Evolutionary conservation across 108 stramenopile species (phyloP), one percentile per base, ranked within the genome.

Genomic region (Cyclostephanos invisitatus): DNA sequence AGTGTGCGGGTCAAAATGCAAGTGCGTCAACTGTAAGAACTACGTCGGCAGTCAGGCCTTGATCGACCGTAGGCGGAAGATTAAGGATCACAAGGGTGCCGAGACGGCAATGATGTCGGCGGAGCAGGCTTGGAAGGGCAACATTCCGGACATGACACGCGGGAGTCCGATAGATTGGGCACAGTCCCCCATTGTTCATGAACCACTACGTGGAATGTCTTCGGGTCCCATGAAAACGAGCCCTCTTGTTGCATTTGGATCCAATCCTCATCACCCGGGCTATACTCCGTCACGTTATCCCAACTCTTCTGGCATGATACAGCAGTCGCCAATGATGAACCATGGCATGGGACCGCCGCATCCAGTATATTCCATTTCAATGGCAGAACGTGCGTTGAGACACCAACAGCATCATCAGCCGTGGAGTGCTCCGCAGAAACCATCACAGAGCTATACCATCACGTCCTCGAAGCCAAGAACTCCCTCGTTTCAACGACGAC

Each of bases 1-100:
- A 7, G 77, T 91, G 7, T 99, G 99, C 68, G 95, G 96, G 21
- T 60, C 46, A 8, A 97, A 95, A 57, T 98, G 99, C 89, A 96
- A 97, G 74, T 98, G 99, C 74, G 72, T 59, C 32, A 84, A 88
- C 36, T 99, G 99, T 76, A 64, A 86, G 64, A 98, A 99, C 68
- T 89, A 72, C 67, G 69, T 78, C 38, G 96, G 93, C 35, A 92
- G 91, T 5, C 86, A 89, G 59, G 74, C 73, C 18, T 73, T 96
- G 32, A 88, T 90, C 40, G 93, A 94, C 64, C 85, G 91, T 56
- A 78, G 96, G 11, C 73, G 84, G 22, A 94, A 94, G 69, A 90
- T 93, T 58, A 93, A 96, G 68, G 89, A 94, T 76, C 65, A 63
- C 40, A 70, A 73, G 20, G 91, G 89, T n/a, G 95, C 90, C 18